Base-by-base conservation (phyloP, 805 yeast species). In the Metschnikowia rubicola region DNA sequence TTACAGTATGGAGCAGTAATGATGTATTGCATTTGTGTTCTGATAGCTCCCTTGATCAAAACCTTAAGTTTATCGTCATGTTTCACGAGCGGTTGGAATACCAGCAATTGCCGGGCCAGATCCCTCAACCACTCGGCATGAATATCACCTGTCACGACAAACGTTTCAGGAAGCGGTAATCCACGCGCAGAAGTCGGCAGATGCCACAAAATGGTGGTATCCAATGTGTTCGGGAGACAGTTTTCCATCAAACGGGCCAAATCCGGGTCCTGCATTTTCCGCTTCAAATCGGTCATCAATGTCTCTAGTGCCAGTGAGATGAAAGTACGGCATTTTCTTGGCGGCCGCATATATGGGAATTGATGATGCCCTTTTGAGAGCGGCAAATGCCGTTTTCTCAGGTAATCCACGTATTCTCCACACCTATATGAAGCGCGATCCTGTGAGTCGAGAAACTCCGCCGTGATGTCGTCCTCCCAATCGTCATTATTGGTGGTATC, bases 71-170 rank as follows among this genome's bases (percentile, higher is more conserved):
- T 48, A 1, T 61, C 53, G 57, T 88, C 94, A 44, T 75, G 59
- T 35, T 67, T 66, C 11, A 82, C 66, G 19, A 88, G 71, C 8
- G 80, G 80, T 56, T 84, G 83, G 63, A 88, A 90, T 2, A 86
- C 87, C 4, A 88, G 77, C 40, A 89, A 66, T 60, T 89, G 97
- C 55, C 94, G 71, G 0, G 96, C 88, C 1, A 95, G 83, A 64
- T 89, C 97, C 44, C 97, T 68, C 41, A 89, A 68, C 97, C 97
- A 89, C 64, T 89, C 96, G 2, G 96, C 96, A 62, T 88, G 90
- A 46, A 89, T 89, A 60, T 89, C 97, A 9, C 97, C 97, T 0
- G 97, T 89, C 30, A 88, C 92, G 1, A 89, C 78, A 64, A 89
- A 89, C 0, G 95, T 74, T 51, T 81, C 79, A 0, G 90, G 67